These are phyloP conservation scores for Talaromyces amestolkiae DNA, from an alignment of 2,329 filamentous ascomycete genomes.

Conservation along the genomic window DNA sequence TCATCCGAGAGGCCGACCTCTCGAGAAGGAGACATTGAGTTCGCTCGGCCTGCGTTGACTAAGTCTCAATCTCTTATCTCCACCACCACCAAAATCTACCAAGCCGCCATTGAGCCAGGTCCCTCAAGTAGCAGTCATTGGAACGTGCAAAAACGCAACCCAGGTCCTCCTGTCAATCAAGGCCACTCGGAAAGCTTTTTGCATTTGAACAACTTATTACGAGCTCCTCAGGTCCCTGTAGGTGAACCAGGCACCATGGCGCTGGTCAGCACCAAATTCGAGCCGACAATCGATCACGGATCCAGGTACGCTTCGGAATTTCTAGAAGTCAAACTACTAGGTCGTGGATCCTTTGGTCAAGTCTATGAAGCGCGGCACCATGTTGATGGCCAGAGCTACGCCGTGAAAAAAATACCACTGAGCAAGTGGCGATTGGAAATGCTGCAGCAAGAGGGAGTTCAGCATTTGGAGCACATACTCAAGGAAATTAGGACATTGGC, in stretches of 20 bases:
- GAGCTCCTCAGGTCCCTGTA: conserved; percentile 26
- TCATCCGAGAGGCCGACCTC: conserved; percentile 22
- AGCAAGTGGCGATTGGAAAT: conserved; percentile 52
- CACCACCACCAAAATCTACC: conserved; percentile 23
- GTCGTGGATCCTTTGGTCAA: conserved; percentile 64
- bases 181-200: conserved; percentile 27
- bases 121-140: conserved; percentile 18
- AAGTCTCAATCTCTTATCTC: conserved; percentile 12
- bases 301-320: conserved; percentile 53
- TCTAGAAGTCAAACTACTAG: conserved; percentile 55
- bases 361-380: conserved; percentile 62
- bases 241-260: conserved; percentile 34
- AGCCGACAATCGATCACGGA: conserved; percentile 26
- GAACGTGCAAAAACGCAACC: conserved; percentile 24
- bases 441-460: conserved; percentile 52
- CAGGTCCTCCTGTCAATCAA: conserved; percentile 22
- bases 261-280: conserved; percentile 28
- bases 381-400: conserved; percentile 62
- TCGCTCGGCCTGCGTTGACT: conserved; percentile 20
- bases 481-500: conserved; percentile 63
- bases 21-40: conserved; percentile 26
- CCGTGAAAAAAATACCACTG: conserved; percentile 64
- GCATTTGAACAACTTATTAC: conserved; percentile 25
- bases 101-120: conserved; percentile 17
- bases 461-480: conserved; percentile 57